These are phyloP conservation scores for Blastobotrys elegans DNA, from an alignment of 1,139 yeast genomes.

Conservation along the genomic window DNA sequence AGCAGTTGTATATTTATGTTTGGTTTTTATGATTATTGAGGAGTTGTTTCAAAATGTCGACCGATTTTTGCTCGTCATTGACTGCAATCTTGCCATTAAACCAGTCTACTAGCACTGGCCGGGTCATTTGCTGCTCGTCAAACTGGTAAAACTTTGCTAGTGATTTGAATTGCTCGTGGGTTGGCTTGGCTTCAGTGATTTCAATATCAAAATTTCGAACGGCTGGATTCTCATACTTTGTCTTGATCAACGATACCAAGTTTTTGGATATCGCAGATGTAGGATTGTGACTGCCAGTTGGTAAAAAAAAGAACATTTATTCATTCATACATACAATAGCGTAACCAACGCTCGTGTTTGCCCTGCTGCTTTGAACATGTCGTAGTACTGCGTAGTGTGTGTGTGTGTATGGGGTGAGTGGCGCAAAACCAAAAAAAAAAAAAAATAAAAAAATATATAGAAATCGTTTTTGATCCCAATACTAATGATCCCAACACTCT, in stretches of 20 bases:
- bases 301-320: no score
- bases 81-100: constrained; percentile 36
- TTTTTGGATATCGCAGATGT: constrained; percentile 24
- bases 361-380: constrained; percentile 27
- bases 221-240: constrained; percentile 25
- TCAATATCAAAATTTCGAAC: constrained; percentile 31
- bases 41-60: constrained; percentile 31
- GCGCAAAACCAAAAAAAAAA: neutral
- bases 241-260: constrained; percentile 20
- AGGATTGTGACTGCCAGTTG: constrained; percentile 23
- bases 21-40: constrained; percentile 10
- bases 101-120: constrained; percentile 38
- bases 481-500: neutral
- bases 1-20: constrained; percentile 10
- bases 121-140: constrained; percentile 16
- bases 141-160: constrained; percentile 18
- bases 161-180: constrained; percentile 29
- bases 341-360: constrained; percentile 28
- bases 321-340: constrained; percentile 24
- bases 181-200: constrained; percentile 32
- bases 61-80: constrained; percentile 37
- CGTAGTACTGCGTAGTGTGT: neutral
- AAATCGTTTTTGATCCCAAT: no score
- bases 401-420: neutral
- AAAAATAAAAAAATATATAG: no score